Evolutionary conservation across 2,329 filamentous ascomycete genomes (phyloP).

Genomic region (Aspergillus candidus): DNA sequence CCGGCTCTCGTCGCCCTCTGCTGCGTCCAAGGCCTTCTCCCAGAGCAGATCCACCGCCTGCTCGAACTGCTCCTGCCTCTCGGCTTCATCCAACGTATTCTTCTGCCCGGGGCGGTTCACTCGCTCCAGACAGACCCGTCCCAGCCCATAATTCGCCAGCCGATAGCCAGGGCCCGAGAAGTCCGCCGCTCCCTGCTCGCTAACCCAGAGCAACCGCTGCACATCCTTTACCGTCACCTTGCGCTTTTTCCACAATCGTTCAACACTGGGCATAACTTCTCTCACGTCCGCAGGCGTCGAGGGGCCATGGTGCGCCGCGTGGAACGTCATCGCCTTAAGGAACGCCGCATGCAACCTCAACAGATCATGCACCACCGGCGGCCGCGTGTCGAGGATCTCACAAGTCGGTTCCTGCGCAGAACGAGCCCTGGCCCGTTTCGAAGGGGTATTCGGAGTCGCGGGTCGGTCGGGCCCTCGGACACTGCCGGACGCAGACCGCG

Average conservation of each 20-base stretch:
- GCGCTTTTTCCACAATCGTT: constrained; percentile 66
- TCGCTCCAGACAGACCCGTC: constrained; percentile 34
- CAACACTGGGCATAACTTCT: constrained; percentile 56
- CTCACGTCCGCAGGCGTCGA: constrained; percentile 59
- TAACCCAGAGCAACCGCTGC: constrained; percentile 60
- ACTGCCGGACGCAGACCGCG: constrained; percentile 3
- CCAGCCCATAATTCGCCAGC: constrained; percentile 37
- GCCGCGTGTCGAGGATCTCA: constrained; percentile 10
- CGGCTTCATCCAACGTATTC: constrained; percentile 32
- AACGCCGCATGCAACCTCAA: constrained; percentile 61
- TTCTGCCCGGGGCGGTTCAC: constrained; percentile 9
- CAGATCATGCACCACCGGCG: constrained; percentile 44
- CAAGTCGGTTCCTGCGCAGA: constrained; percentile 5
- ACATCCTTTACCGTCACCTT: constrained; percentile 61
- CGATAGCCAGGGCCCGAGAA: constrained; percentile 24
- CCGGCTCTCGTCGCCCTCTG: constrained; percentile 26
- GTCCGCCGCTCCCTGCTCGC: constrained; percentile 33
- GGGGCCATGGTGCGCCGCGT: constrained; percentile 63
- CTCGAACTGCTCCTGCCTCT: constrained; percentile 47
- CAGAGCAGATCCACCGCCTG: constrained; percentile 42
- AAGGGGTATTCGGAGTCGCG: constrained; percentile 19
- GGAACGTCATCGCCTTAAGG: constrained; percentile 61
- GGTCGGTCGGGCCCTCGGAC: not conserved
- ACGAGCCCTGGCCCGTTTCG: constrained; percentile 16
- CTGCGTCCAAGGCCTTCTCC: constrained; percentile 34